A percentile compares a stretch with the other conserved stretches of the same genome.
Evolutionary conservation across 805 yeast genomes (phyloP).

Genomic region (Suhomyces prunicola): DNA sequence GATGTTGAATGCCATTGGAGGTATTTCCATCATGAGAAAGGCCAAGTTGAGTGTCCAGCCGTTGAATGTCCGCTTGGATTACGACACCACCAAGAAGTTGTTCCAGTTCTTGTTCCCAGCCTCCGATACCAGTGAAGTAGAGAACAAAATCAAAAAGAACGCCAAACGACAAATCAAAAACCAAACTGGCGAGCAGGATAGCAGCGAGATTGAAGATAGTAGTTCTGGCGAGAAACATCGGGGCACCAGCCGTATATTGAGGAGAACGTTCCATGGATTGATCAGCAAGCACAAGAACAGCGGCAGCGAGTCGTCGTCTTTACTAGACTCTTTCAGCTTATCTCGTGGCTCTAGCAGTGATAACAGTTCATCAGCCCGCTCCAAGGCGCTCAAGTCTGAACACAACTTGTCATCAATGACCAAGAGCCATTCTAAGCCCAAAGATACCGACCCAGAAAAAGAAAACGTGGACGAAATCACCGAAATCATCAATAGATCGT

Average conservation of each 20-base stretch:
- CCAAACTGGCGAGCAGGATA: neutral
- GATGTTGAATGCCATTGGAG: conserved; percentile 85
- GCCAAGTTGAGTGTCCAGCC: conserved; percentile 65
- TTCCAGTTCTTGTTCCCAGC: conserved; percentile 69
- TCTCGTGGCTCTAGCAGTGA: neutral
- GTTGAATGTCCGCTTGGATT: conserved; percentile 69
- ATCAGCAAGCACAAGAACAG: neutral
- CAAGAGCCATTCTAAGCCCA: neutral
- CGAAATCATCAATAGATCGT: conserved; percentile 42
- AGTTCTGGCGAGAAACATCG: neutral
- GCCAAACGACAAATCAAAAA: neutral
- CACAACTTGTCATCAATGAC: neutral
- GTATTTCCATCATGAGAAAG: conserved; percentile 73
- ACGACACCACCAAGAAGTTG: conserved; percentile 59
- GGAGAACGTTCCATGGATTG: neutral
- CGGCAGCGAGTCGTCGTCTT: neutral
- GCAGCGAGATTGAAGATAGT: neutral
- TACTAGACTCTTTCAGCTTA: neutral
- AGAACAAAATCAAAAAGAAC: neutral
- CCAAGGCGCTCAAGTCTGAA: neutral
- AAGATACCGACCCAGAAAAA: neutral
- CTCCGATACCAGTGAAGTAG: conserved; percentile 25
- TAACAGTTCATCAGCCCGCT: neutral
- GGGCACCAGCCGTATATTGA: neutral
- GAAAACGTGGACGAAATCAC: conserved; percentile 33